Evolutionary conservation across 2,329 filamentous ascomycete species (phyloP).

Genomic region (Lachnellula suecica): DNA sequence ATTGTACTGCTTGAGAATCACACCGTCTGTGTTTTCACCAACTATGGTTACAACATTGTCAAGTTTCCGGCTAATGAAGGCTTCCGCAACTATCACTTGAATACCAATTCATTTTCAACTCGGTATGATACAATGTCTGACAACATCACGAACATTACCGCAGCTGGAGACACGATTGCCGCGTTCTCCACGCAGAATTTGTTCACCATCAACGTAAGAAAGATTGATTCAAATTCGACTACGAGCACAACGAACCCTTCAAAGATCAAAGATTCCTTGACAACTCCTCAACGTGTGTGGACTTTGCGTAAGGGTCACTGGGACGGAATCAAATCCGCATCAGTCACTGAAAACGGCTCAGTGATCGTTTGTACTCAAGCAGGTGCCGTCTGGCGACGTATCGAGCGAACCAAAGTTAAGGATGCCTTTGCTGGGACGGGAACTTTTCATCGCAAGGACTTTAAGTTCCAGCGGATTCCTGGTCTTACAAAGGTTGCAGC

Average conservation of each 20-base stretch:
- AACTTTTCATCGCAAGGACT: conserved; percentile 75
- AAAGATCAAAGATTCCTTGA: conserved; percentile 83
- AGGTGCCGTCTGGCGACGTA: conserved; percentile 88
- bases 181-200: conserved; percentile 78
- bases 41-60: conserved; percentile 92
- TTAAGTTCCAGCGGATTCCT: conserved; percentile 91
- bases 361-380: conserved; percentile 92
- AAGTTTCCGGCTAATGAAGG: conserved; percentile 74
- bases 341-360: conserved; percentile 87
- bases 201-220: conserved; percentile 79
- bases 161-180: conserved; percentile 88
- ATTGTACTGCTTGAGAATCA: conserved; percentile 81
- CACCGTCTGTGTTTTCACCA: conserved; percentile 91
- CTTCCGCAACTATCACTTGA: conserved; percentile 68
- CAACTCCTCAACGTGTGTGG: conserved; percentile 81
- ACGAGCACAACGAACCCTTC: conserved; percentile 88
- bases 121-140: conserved; percentile 64
- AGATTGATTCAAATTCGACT: conserved; percentile 56
- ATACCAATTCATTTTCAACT: conserved; percentile 62
- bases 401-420: conserved; percentile 80
- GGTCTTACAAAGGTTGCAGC: conserved; percentile 81
- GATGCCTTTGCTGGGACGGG: conserved; percentile 49
- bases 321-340: conserved; percentile 81
- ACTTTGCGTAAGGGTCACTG: conserved; percentile 67
- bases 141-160: conserved; percentile 73